These are phyloP conservation scores for Teunomyces pallodes DNA, from an alignment of 805 yeast genomes.

Conservation along the genomic window DNA sequence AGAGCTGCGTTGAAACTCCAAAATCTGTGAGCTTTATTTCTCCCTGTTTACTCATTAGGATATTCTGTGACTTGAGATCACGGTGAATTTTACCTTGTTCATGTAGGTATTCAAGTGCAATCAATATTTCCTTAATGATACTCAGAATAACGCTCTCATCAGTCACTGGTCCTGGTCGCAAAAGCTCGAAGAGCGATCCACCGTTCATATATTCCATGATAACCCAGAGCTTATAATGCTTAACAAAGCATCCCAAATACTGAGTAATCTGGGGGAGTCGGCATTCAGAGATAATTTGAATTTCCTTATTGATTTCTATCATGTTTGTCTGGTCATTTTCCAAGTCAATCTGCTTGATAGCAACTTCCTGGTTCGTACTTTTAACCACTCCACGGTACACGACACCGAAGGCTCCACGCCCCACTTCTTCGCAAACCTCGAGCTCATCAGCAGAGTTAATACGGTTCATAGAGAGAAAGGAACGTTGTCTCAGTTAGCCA, in stretches of 20 bases:
- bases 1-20: slow-evolving; percentile 44
- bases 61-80: slow-evolving; percentile 43
- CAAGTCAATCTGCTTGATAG: slow-evolving; percentile 66
- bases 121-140: slow-evolving; percentile 52
- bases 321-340: slow-evolving; percentile 65
- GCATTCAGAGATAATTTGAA: slow-evolving; percentile 66
- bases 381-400: slow-evolving; percentile 63
- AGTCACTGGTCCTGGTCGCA: slow-evolving; percentile 56
- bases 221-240: slow-evolving; percentile 71
- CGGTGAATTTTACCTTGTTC: slow-evolving; percentile 72
- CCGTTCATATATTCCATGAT: slow-evolving; percentile 81
- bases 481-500: background rate
- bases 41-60: slow-evolving; percentile 35
- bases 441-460: slow-evolving; percentile 36
- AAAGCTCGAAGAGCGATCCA: slow-evolving; percentile 67
- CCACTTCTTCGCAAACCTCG: slow-evolving; percentile 54
- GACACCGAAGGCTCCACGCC: slow-evolving; percentile 77
- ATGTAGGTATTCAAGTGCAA: slow-evolving; percentile 67
- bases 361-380: slow-evolving; percentile 44
- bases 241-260: slow-evolving; percentile 70
- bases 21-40: slow-evolving; percentile 45
- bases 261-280: slow-evolving; percentile 58
- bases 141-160: slow-evolving; percentile 52
- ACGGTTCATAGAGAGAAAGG: slow-evolving; percentile 2
- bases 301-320: slow-evolving; percentile 70